Percentiles rank a stretch among this genome's conserved stretches.
These are phyloP conservation scores for Suillus lakei DNA, from an alignment of 768 basidiomycete species.

Conservation along the genomic window DNA sequence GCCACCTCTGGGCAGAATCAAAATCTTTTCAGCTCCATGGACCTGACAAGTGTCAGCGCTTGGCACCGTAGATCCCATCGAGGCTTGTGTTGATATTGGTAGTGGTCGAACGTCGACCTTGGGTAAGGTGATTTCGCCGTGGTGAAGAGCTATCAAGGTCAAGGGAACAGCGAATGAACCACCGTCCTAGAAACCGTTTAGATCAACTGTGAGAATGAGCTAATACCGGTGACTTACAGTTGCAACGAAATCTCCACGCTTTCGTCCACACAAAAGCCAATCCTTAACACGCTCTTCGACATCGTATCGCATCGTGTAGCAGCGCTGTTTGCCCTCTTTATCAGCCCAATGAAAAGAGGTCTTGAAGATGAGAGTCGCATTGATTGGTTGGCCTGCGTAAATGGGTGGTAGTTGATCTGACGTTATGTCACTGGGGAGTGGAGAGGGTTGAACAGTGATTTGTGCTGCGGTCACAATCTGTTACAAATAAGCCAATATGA, in stretches of 20 bases:
- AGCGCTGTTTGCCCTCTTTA: constrained; percentile 42
- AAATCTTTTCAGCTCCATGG: constrained; percentile 81
- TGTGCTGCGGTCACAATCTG: constrained; percentile 71
- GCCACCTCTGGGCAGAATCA: constrained; percentile 83
- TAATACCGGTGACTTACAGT: constrained; percentile 49
- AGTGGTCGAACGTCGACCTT: constrained; percentile 69
- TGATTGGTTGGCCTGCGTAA: constrained; percentile 90
- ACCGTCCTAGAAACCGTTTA: constrained; percentile 54
- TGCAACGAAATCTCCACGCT: constrained; percentile 82
- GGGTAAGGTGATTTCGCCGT: constrained; percentile 81
- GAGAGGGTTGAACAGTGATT: constrained; percentile 52
- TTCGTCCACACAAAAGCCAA: constrained; percentile 90
- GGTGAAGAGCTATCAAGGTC: constrained; percentile 85
- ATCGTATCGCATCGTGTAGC: constrained; percentile 75
- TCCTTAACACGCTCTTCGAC: constrained; percentile 80
- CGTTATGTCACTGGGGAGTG: constrained; percentile 40
- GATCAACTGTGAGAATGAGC: constrained; percentile 7
- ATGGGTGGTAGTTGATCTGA: constrained; percentile 44
- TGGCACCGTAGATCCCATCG: constrained; percentile 64
- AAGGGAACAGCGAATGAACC: constrained; percentile 62
- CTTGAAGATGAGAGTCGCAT: constrained; percentile 64
- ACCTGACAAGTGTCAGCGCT: constrained; percentile 81
- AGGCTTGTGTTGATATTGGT: constrained; percentile 52
- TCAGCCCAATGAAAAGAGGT: constrained; percentile 83
- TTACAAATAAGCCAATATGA: not conserved